These are phyloP conservation scores for Fusarium burgessii DNA, from an alignment of 2,329 filamentous ascomycete genomes.

Conservation along the genomic window DNA sequence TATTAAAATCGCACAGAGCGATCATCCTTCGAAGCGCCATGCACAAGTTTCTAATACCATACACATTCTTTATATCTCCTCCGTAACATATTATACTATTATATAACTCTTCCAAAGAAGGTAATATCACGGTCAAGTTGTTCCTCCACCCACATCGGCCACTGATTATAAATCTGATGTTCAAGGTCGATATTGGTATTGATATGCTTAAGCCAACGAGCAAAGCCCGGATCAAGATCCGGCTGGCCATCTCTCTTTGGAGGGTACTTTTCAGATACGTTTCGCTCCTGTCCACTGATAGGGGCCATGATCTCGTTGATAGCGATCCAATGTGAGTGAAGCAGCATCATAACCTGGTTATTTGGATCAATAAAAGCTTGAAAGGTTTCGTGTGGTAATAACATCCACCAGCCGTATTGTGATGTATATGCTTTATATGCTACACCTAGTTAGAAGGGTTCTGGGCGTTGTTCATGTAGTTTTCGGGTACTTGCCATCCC, in stretches of 20 bases:
- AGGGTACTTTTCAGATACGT: conserved; percentile 48
- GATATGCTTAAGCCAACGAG: conserved; percentile 63
- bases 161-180: conserved; percentile 61
- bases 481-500: conserved; percentile 57
- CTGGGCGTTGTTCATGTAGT: neutral
- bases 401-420: conserved; percentile 70
- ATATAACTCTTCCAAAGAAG: conserved; percentile 57
- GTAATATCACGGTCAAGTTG: conserved; percentile 60
- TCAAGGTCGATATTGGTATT: conserved; percentile 61
- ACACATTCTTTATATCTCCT: neutral
- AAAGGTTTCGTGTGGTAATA: conserved; percentile 65
- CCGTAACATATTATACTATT: neutral
- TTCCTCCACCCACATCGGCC: conserved; percentile 67
- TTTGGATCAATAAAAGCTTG: conserved; percentile 61
- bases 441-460: conserved; percentile 40
- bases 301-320: conserved; percentile 66
- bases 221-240: conserved; percentile 57
- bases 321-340: conserved; percentile 67
- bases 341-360: conserved; percentile 60
- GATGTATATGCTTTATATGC: conserved; percentile 63
- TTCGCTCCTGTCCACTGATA: conserved; percentile 58
- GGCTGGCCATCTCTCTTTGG: conserved; percentile 36
- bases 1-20: neutral
- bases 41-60: neutral
- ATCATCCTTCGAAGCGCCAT: neutral